phyloP scores from a whole-genome alignment of 2,329 filamentous ascomycete genomes.

The Microdochium bolleyi region DNA sequence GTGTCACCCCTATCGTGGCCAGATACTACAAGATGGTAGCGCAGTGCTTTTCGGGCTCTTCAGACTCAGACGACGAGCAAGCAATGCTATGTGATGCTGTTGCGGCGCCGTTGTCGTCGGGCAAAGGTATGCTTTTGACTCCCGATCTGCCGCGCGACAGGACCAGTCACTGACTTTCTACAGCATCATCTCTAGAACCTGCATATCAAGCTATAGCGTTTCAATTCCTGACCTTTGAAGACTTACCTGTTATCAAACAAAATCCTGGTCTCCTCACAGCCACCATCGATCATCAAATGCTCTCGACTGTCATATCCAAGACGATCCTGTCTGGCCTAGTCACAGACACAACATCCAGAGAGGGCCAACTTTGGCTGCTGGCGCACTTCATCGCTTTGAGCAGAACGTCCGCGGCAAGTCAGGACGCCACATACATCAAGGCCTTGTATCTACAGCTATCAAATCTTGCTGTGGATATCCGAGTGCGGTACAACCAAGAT shows the following conservation, averaged over 20 bases:
- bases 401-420: conserved; percentile 19
- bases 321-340: conserved; percentile 18
- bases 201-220: conserved; percentile 20
- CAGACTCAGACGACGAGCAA: conserved; percentile 2
- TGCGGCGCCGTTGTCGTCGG: conserved; percentile 12
- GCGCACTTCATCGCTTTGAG: conserved; percentile 58
- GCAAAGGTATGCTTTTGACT: conserved; percentile 11
- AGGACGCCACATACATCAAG: conserved; percentile 30
- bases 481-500: conserved; percentile 24
- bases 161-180: conserved; percentile 5
- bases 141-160: not conserved
- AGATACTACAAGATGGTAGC: conserved; percentile 33
- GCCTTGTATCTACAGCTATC: conserved; percentile 48
- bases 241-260: conserved; percentile 31
- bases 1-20: conserved; percentile 16
- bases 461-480: conserved; percentile 41
- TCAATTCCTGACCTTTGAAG: conserved; percentile 17
- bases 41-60: conserved; percentile 18
- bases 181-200: conserved; percentile 1
- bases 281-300: conserved; percentile 26
- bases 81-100: conserved; percentile 12
- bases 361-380: conserved; percentile 53
- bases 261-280: conserved; percentile 26
- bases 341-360: conserved; percentile 18
- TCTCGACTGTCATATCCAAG: conserved; percentile 33